A percentile compares a stretch with the other conserved stretches of the same genome.
Conservation (phyloP, 2,329 filamentous ascomycete species). For the Tetracladium maxilliforme region DNA sequence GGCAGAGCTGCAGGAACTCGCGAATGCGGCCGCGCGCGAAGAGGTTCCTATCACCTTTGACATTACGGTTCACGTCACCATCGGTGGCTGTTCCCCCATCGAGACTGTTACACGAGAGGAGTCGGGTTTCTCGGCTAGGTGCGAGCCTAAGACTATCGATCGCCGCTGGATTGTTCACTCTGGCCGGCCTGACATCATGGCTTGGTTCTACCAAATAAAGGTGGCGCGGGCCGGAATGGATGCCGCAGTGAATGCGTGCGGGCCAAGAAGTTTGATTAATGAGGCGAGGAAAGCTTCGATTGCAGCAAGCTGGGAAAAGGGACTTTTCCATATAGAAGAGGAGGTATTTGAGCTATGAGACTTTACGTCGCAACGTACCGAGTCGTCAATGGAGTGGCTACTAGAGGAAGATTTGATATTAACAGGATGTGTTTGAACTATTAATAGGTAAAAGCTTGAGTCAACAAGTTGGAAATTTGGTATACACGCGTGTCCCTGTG, state of each 20-base stretch:
- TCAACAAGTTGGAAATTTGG: too few species aligned
- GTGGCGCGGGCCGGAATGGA: conserved; percentile 2
- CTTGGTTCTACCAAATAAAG: conserved; percentile 4
- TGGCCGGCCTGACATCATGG: conserved; percentile 5
- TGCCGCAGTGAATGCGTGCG: conserved; percentile 6
- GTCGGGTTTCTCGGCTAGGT: too few species aligned
- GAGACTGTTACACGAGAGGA: too few species aligned
- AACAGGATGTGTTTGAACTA: too few species aligned
- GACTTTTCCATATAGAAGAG: conserved; percentile 7
- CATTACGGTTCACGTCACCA: conserved; percentile 4
- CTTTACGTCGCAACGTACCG: too few species aligned
- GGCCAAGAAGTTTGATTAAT: conserved; percentile 4
- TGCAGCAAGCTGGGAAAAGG: conserved; percentile 2
- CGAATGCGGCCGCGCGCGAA: neutral
- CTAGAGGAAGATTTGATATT: too few species aligned
- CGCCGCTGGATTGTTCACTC: conserved; percentile 3
- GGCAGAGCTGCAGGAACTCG: conserved; percentile 5
- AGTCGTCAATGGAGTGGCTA: too few species aligned
- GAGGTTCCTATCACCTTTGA: conserved; percentile 3
- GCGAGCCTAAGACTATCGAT: conserved; percentile 1
- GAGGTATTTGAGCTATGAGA: conserved; percentile 7
- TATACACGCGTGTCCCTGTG: too few species aligned
- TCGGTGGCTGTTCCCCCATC: neutral
- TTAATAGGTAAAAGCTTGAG: too few species aligned
- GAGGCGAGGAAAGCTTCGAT: conserved; percentile 5